A percentile compares a stretch with the other conserved stretches of the same genome.
Evolutionary conservation across 2,329 filamentous ascomycete genomes (phyloP).

Genomic region (Colletotrichum camelliae): DNA sequence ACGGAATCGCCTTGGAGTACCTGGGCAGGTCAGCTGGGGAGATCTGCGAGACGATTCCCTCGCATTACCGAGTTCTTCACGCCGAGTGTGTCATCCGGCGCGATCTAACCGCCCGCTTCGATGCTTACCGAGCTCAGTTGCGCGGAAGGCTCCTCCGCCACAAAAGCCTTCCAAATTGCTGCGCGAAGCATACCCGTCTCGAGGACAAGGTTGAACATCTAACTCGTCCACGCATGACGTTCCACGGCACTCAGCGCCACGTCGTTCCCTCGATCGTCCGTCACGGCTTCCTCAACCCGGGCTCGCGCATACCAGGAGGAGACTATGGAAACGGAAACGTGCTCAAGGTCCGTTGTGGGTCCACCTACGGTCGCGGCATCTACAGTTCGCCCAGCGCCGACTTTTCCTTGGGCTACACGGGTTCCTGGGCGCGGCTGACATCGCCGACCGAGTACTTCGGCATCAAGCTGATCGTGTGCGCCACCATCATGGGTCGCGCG

Average conservation of each 20-base stretch:
- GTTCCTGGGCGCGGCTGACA: slow-evolving; percentile 31
- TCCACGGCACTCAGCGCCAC: slow-evolving; percentile 42
- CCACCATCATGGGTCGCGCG: slow-evolving; percentile 48
- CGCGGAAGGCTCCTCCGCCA: slow-evolving; percentile 25
- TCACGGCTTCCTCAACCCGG: slow-evolving; percentile 46
- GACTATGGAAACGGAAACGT: neutral
- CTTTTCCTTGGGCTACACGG: slow-evolving; percentile 43
- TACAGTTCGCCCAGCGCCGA: slow-evolving; percentile 47
- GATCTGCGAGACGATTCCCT: slow-evolving; percentile 35
- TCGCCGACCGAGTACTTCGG: slow-evolving; percentile 36
- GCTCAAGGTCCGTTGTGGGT: slow-evolving; percentile 37
- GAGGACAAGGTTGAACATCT: slow-evolving; percentile 42
- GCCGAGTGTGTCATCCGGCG: slow-evolving; percentile 42
- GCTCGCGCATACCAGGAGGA: slow-evolving; percentile 24
- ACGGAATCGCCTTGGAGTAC: slow-evolving; percentile 33
- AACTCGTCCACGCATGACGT: slow-evolving; percentile 39
- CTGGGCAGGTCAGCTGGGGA: slow-evolving; percentile 35
- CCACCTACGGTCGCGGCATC: slow-evolving; percentile 45
- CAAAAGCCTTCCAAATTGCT: neutral
- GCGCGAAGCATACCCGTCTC: slow-evolving; percentile 13
- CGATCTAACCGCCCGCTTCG: slow-evolving; percentile 36
- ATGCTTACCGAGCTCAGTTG: slow-evolving; percentile 29
- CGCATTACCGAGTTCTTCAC: slow-evolving; percentile 39
- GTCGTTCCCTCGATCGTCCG: slow-evolving; percentile 47
- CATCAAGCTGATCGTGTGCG: slow-evolving; percentile 49